Percentiles rank a stretch among this genome's conserved stretches.
These are phyloP conservation scores for Penicillium frequentans DNA, from an alignment of 2,329 filamentous ascomycete genomes.

Conservation along the genomic window DNA sequence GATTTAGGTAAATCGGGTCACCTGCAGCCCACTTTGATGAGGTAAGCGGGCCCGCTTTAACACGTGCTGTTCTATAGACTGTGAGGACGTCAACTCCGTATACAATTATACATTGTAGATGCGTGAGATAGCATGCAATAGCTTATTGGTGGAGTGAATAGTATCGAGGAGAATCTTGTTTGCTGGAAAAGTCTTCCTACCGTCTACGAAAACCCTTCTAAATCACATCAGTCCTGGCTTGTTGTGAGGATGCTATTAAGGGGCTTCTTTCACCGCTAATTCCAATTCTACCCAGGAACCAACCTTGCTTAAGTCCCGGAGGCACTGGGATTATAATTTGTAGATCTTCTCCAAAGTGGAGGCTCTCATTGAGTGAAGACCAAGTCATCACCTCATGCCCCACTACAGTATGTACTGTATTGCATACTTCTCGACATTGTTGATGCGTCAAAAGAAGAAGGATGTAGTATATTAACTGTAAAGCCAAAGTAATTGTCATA, in stretches of 20 bases:
- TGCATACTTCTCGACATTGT: background rate
- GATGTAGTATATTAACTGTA: background rate
- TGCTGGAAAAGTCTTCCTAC: background rate
- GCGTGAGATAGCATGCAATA: background rate
- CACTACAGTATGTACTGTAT: background rate
- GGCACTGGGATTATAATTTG: background rate
- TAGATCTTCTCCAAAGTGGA: background rate
- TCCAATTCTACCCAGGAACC: background rate
- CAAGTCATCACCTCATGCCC: background rate
- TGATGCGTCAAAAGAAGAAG: too few species aligned
- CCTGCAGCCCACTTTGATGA: constrained; percentile 10
- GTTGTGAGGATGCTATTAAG: background rate
- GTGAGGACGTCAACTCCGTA: background rate
- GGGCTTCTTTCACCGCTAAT: constrained; percentile 11
- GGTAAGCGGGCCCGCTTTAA: constrained; percentile 1
- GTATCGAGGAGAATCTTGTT: background rate
- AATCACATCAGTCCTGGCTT: background rate
- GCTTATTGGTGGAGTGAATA: background rate
- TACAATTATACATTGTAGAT: background rate
- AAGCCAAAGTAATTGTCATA: background rate
- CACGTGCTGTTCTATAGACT: background rate
- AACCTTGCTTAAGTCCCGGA: background rate
- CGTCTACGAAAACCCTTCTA: background rate
- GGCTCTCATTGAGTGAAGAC: background rate
- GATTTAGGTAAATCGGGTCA: constrained; percentile 3